Evolutionary conservation across 129 eudicot genomes (phyloP), one percentile per base, ranked within the genome.

Genomic region (Escallonia rubra): DNA sequence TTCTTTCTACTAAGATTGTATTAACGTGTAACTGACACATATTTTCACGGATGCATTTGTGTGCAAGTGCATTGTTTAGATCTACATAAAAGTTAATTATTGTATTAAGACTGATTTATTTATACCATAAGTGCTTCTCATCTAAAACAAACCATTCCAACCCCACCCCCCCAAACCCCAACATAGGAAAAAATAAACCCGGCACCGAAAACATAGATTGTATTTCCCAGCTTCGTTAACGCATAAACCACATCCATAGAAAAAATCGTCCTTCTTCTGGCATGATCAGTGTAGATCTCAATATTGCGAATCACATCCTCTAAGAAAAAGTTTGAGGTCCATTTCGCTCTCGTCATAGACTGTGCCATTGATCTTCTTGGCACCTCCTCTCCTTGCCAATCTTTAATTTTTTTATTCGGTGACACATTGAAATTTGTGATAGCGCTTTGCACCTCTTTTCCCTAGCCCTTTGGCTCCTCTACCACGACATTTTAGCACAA

Each of bases 181-280:
- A 23, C 34, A 23, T 1, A 1, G 34, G 34, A 23, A 23, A 23
- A 23, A 23, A 23, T 0, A 23, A 23, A 23, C 0, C 1, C 34
- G 34, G 1, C 64, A 12, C 64, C 64, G 40, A 60, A 60, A 2
- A 34, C 64, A 41, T 60, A 41, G 3, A 41, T 4, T 2, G 59
- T 54, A 0, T 4, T 54, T 4, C 59, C 59, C 5, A 34, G 15
- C n/a, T 13, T 34, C 64, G 40, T 60, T 16, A 60, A 41, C 4
- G 64, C 64, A 60, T 60, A 60, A 2, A 60, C 48, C 12, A 60
- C 64, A 41, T 60, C 64, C 64, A 60, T 60, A 11, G 49, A 34
- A 3, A 47, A 40, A 9, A 60, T 47, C 3, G 34, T 60, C 64
- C 40, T 60, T 47, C 49, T 60, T 15, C 64, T 41, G 10, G 64